Evolutionary conservation across 1,284 basidiomycete genomes (phyloP), one percentile per base, ranked within the genome.

Genomic region (Pseudozyma thailandica): DNA sequence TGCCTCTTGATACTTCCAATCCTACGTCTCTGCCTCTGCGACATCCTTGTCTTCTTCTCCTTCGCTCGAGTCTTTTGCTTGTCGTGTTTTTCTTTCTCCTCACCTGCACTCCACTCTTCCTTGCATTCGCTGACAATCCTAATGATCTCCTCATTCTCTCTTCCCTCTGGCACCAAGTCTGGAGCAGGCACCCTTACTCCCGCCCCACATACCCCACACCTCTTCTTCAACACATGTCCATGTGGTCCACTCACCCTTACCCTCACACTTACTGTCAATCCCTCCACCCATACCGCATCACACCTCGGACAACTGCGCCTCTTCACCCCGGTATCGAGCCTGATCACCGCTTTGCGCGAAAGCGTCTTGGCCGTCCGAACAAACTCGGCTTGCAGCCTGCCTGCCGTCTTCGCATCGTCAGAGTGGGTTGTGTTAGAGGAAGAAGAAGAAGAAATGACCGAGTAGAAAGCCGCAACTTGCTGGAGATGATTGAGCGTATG

Each of bases 401-500:
- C 44, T n/a, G 61, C 50, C 21, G 59, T 27, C 31, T 35, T 30
- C 16, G 48, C 38, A 7, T 27, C 10, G 7, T 23, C 20, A 23
- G 39, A 28, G 43, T n/a, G 26, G 20, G 1, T 49, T 1, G 52
- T 31, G 5, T 16, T 30, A 9, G 23, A 15, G 7, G 31, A 23
- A 15, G 39, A 37, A 6, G 62, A 50, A 2, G 54, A 28, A 1
- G 57, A 43, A 3, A 71, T 26, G 6, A 54, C 41, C 0, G 61
- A 44, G 50, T 71, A 71, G 47, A 56, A 71, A 1, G 61, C 46
- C 6, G 68, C 61, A 1, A 71, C 68, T 27, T 71, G 68, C 15
- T 54, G 20, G 25, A 71, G 54, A 38, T 71, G 68, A 33, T 64
- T 71, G 37, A 71, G 57, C 13, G 68, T 71, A 23, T 71, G 68